Conservation (phyloP, 129 eudicot genomes). For the Sambucus nigra region DNA sequence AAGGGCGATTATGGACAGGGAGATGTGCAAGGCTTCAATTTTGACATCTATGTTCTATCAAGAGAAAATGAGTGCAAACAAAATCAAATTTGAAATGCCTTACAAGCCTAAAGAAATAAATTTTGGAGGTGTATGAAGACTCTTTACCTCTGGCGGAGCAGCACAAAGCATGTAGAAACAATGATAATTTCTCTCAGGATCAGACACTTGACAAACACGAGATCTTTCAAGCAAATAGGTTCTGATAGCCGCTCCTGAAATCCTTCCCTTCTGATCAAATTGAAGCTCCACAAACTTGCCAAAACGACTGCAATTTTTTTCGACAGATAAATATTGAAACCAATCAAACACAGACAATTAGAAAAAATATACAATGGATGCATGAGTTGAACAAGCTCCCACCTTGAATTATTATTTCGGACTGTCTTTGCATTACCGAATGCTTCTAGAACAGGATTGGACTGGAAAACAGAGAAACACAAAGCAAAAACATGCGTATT, state of each 20-base stretch:
- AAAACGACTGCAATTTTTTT: conserved; percentile 53
- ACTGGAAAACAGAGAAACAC: conserved; percentile 42
- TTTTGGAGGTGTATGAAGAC: background rate
- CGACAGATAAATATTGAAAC: background rate
- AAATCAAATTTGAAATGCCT: background rate
- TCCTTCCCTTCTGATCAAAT: conserved; percentile 71
- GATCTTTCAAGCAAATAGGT: conserved; percentile 88
- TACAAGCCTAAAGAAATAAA: background rate
- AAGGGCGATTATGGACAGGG: no score
- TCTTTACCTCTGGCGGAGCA: conserved; percentile 77
- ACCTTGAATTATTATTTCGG: conserved; percentile 98
- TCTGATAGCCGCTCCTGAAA: conserved; percentile 87
- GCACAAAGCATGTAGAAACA: conserved; percentile 99
- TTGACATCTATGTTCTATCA: background rate
- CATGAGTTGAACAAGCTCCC: conserved; percentile 5
- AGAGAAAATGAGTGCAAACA: background rate
- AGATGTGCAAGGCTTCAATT: background rate
- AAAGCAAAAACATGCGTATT: background rate
- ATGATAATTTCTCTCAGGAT: conserved; percentile 91
- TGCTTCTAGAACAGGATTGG: conserved; percentile 98
- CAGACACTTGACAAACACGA: conserved; percentile 91
- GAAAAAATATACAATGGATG: conserved; percentile 5
- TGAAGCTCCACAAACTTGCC: conserved; percentile 96
- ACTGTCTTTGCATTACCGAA: conserved; percentile 99
- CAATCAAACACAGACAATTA: background rate